These are phyloP conservation scores for Suhomyces sp. DNA, from an alignment of 805 yeast species.

Conservation along the genomic window DNA sequence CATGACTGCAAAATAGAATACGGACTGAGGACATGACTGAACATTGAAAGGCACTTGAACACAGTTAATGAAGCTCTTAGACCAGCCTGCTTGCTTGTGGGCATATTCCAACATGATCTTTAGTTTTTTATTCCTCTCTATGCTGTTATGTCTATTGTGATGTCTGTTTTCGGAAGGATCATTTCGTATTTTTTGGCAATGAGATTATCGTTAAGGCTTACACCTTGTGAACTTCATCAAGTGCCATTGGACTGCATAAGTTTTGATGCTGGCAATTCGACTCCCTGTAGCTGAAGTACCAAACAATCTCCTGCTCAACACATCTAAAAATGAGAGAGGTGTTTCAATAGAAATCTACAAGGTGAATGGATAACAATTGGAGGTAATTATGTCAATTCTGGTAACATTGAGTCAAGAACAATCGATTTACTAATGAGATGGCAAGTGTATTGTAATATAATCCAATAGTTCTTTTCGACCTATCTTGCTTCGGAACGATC, in stretches of 20 bases:
- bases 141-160: conserved; percentile 56
- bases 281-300: conserved; percentile 17
- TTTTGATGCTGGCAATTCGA: conserved; percentile 49
- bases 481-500: conserved; percentile 10
- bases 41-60: conserved; percentile 66
- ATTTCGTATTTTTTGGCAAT: conserved; percentile 33
- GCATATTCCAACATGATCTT: conserved; percentile 63
- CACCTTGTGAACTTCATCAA: conserved; percentile 58
- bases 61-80: conserved; percentile 44
- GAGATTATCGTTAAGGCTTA: conserved; percentile 45
- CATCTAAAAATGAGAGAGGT: conserved; percentile 51
- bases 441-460: conserved; percentile 46
- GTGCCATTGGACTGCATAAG: conserved; percentile 73
- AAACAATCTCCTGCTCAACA: conserved; percentile 49
- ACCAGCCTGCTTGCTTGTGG: conserved; percentile 23
- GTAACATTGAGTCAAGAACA: conserved; percentile 63
- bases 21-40: conserved; percentile 67
- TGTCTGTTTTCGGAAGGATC: conserved; percentile 39
- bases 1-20: neutral
- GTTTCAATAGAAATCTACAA: conserved; percentile 52
- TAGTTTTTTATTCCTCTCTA: conserved; percentile 69
- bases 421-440: conserved; percentile 63
- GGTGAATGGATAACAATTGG: conserved; percentile 61
- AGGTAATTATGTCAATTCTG: conserved; percentile 34
- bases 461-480: conserved; percentile 10